Percentiles rank a stretch among this genome's conserved stretches.
Evolutionary conservation across 345 rosid genomes (phyloP).

Genomic region (Camelina neglecta): DNA sequence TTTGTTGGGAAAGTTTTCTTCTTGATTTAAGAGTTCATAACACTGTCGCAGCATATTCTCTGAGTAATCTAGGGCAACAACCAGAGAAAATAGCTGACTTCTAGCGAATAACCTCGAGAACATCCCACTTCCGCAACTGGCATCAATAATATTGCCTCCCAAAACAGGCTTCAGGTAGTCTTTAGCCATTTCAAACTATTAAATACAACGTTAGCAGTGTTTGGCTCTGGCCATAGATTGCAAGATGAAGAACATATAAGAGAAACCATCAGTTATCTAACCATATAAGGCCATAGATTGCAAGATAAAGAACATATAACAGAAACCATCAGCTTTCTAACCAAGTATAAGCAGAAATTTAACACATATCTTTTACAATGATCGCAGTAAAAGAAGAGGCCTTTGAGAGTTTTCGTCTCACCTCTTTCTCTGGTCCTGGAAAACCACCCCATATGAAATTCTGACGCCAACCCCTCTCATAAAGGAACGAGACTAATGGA

Average conservation of each 20-base stretch:
- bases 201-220: constrained; percentile 18
- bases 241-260: not conserved
- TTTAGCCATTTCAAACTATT: constrained; percentile 82
- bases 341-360: not conserved
- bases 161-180: constrained; percentile 71
- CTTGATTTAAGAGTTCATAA: constrained; percentile 63
- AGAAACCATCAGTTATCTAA: not conserved
- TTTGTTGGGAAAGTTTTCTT: constrained; percentile 65
- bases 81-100: constrained; percentile 72
- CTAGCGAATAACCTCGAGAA: constrained; percentile 78
- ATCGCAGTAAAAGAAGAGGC: not conserved
- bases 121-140: constrained; percentile 93
- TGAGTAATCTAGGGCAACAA: constrained; percentile 84
- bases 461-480: constrained; percentile 98
- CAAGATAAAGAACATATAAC: too few relatives aligned
- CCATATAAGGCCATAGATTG: not conserved
- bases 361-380: not conserved
- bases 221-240: not conserved
- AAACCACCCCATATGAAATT: constrained; percentile 72
- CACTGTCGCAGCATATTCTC: constrained; percentile 89
- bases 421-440: constrained; percentile 95
- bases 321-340: not conserved
- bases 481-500: constrained; percentile 72
- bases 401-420: constrained; percentile 33
- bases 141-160: constrained; percentile 84